Evolutionary conservation across 371 early-diverging fungal species (phyloP), one percentile per base, ranked within the genome.

Genomic region (Dinochytrium kinnereticum): DNA sequence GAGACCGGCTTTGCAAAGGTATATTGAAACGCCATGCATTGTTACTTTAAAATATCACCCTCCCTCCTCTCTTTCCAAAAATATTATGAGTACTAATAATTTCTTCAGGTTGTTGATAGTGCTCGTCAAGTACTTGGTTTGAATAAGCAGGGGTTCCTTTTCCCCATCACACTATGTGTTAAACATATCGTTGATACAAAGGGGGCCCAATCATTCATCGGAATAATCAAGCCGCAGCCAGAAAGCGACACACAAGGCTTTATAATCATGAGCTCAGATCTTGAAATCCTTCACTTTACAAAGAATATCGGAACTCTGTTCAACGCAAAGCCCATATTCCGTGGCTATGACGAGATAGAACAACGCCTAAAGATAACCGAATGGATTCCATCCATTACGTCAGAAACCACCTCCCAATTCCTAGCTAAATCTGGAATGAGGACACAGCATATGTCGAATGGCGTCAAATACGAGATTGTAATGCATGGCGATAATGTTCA

Each of bases 1-100:
- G 79, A 83, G 31, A 82, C 82, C 51, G 82, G 82, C 33, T 65
- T 68, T 51, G 78, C 82, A 31, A 82, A 80, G 77, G 82, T 79
- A 65, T 33, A 13, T 1, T 44, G 49, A 44, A 44, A 44, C 49
- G 10, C 49, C 21, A 53, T 10, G 55, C 21, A 37, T 67, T 40
- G 2, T 3, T 68, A n/a, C 3, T 64, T 36, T 13, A 15, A 37
- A 2, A 26, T 19, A 44, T 44, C 44, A 55, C 15, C 57, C 24
- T 19, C 28, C 49, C 17, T 40, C 59, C 59, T 33, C 3, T 36
- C n/a, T n/a, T n/a, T n/a, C n/a, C n/a, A n/a, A n/a, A n/a, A n/a
- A n/a, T n/a, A n/a, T n/a, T n/a, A n/a, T n/a, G n/a, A n/a, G n/a
- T 59, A 1, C 51, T 38, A 28, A 36, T 53, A 15, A 51, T 36